Base-by-base conservation (phyloP, 306 rosid species). In the Sindora glabra region DNA sequence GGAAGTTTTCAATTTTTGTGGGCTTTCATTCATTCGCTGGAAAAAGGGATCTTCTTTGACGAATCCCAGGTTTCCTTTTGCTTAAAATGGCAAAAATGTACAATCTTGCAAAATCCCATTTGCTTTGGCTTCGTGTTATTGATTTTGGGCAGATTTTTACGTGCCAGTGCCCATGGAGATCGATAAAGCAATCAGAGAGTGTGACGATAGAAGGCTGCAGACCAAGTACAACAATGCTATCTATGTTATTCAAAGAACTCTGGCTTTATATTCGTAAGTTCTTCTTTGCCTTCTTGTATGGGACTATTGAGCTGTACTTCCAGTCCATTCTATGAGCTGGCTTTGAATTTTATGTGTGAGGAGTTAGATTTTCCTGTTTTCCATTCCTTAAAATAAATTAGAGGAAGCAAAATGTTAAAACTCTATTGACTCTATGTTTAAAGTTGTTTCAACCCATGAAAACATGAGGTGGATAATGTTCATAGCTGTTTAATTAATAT, bases 181-280 rank as follows among this genome's bases (percentile, higher is more conserved):
- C 86, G 94, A 87, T 46, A 75, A 74, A 62, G 96, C 97, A 70
- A 84, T 87, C 48, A 80, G 78, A 55, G 89, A 68, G 74, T 80
- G 96, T 71, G 79, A 81, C 22, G 94, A 90, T 81, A 80, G 82
- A 72, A 83, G 97, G 74, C 94, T 90, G 56, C 90, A 83, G 80
- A 84, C 96, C 45, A 90, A 90, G 89, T 90, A 87, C 71, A 71
- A 77, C 25, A 84, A 87, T 59, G 94, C 97, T 36, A 87, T 89
- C 74, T 79, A 78, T 79, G 90, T 87, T 58, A 83, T 90, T 71
- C 84, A 73, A 85, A 85, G 97, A 79, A 89, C 97, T 77, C 71
- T 90, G 51, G 77, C 95, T 65, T 71, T 90, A 33, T 85, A 87
- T 75, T 62, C 96, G 97, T 90, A 75, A 78, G 97, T 79, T 62